These are phyloP conservation scores for Austroboletus eburneus DNA, from an alignment of 768 basidiomycete species.

Conservation along the genomic window DNA sequence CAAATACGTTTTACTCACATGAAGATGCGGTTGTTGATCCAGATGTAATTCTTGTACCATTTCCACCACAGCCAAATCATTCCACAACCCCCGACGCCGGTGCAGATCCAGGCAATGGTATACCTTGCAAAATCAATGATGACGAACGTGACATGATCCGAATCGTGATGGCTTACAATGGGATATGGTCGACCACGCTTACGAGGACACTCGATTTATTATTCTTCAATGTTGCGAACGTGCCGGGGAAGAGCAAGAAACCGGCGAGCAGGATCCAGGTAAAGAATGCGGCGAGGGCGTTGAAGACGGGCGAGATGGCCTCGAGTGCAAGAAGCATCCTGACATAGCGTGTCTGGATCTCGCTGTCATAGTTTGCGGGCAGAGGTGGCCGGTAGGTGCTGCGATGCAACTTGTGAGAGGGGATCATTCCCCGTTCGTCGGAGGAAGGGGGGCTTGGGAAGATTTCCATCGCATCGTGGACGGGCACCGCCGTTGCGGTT, in stretches of 20 bases:
- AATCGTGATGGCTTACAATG: constrained; percentile 37
- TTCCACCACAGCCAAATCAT: constrained; percentile 60
- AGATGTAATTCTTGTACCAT: constrained; percentile 57
- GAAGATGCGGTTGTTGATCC: constrained; percentile 55
- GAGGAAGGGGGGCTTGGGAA: not conserved
- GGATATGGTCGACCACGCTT: constrained; percentile 37
- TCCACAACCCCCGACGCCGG: constrained; percentile 47
- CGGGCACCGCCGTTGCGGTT: not conserved
- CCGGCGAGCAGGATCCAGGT: constrained; percentile 62
- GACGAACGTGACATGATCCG: not conserved
- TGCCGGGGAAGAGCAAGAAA: constrained; percentile 59
- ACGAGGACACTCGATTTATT: constrained; percentile 29
- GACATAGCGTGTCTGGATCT: constrained; percentile 46
- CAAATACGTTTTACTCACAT: constrained; percentile 35
- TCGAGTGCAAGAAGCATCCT: constrained; percentile 62
- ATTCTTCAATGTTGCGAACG: constrained; percentile 45
- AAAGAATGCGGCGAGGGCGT: constrained; percentile 52
- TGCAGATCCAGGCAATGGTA: constrained; percentile 51
- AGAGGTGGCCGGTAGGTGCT: constrained; percentile 19
- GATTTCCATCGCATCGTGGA: constrained; percentile 2
- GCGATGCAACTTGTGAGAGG: constrained; percentile 17
- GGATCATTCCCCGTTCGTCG: not conserved
- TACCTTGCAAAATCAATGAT: constrained; percentile 34
- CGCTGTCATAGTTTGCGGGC: constrained; percentile 20
- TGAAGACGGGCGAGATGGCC: constrained; percentile 46